Evolutionary conservation across 2,329 filamentous ascomycete genomes (phyloP).

Genomic region (Hymenoscyphus fraxineus): DNA sequence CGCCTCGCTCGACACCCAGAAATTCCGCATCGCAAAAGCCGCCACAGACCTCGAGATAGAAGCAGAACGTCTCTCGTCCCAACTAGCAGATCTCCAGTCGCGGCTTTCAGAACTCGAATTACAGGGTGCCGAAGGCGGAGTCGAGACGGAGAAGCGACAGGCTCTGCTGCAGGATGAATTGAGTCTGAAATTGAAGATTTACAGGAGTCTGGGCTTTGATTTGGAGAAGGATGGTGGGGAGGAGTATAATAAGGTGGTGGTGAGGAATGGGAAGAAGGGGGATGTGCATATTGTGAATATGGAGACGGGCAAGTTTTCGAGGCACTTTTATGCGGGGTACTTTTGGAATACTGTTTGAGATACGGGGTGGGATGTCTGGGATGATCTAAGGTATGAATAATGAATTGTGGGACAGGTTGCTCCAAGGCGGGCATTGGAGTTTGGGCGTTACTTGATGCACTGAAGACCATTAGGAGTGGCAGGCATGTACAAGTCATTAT

Average conservation of each 20-base stretch:
- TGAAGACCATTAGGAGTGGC: background rate
- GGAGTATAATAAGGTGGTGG: slow-evolving; percentile 79
- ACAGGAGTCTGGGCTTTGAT: slow-evolving; percentile 85
- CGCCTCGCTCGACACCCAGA: slow-evolving; percentile 82
- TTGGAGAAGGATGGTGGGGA: slow-evolving; percentile 73
- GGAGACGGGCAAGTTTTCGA: slow-evolving; percentile 77
- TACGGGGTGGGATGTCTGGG: background rate
- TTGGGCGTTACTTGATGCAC: slow-evolving; percentile 1
- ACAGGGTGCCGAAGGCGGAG: slow-evolving; percentile 76
- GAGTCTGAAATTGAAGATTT: slow-evolving; percentile 79
- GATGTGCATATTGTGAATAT: slow-evolving; percentile 95
- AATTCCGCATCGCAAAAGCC: slow-evolving; percentile 91
- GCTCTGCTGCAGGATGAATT: slow-evolving; percentile 58
- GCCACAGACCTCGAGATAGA: slow-evolving; percentile 88
- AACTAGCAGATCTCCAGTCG: slow-evolving; percentile 70
- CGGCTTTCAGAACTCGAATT: slow-evolving; percentile 78
- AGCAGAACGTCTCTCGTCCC: slow-evolving; percentile 81
- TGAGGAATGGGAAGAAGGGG: slow-evolving; percentile 80
- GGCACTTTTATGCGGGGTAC: slow-evolving; percentile 91
- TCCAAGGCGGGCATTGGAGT: background rate
- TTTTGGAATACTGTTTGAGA: slow-evolving; percentile 84
- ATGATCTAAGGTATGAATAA: slow-evolving; percentile 1
- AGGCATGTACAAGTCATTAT: background rate
- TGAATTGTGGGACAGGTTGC: background rate
- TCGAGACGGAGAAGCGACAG: slow-evolving; percentile 36